Base-by-base conservation (phyloP, 1,139 yeast genomes). In the Saccharomyces pastorianus region DNA sequence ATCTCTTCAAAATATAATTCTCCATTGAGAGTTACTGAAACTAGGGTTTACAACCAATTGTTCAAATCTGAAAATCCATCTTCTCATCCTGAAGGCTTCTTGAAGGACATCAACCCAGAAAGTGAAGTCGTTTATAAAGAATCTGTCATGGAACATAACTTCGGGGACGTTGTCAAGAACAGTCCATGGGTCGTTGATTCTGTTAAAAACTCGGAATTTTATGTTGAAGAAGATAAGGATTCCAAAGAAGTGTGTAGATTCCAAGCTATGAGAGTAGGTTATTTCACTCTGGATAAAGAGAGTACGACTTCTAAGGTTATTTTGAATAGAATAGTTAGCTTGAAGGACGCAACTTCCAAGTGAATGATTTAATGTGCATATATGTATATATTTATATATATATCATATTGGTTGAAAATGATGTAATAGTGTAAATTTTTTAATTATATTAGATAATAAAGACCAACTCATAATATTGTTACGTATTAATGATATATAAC, bases 231-330 rank as follows among this genome's bases (percentile, higher is more conserved):
- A 69, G 72, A 71, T 53, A 80, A 79, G 28, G 74, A 75, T 49
- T 75, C 80, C 50, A 84, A 87, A 38, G 95, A 93, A 70, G 82
- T 95, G n/a, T 88, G 88, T 41, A 82, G 99, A 70, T 95, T 95
- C 88, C 99, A 95, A 75, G 99, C 96, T 31, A 80, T 95, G 71
- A 85, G 99, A 74, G 93, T 89, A 52, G 99, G 99, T 27, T 93
- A 93, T 73, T 95, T 91, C 80, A 85, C 96, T 69, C 73, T 89
- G 71, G 99, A 95, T 69, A 82, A 80, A 64, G 98, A 93, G 60
- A 75, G 89, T 54, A 75, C 76, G 6, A 77, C 73, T 25, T 84
- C 80, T 49, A 76, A 74, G 57, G 73, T 89, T 61, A 79, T 91
- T 47, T 76, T 95, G 69, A 91, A 91, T 73, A 81, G 96, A 70